phyloP scores from a whole-genome alignment of 2,329 filamentous ascomycete species.

The Neofusicoccum sp. region DNA sequence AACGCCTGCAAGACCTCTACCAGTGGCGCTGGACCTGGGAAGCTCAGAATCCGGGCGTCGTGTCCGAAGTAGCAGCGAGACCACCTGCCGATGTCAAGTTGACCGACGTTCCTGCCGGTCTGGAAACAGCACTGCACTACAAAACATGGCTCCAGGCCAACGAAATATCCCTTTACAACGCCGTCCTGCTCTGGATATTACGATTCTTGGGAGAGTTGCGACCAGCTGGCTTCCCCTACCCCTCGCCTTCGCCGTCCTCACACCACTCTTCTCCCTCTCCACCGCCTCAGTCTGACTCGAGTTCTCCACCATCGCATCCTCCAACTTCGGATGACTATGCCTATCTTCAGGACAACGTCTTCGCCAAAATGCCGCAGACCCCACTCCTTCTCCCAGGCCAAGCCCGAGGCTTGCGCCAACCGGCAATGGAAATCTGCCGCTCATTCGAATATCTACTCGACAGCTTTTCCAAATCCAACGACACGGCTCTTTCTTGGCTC shows the following conservation, averaged over 20 bases:
- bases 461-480: not conserved
- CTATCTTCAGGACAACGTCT: not conserved
- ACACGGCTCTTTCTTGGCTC: slow-evolving; percentile 20
- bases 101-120: not conserved
- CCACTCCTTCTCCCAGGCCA: slow-evolving; percentile 19
- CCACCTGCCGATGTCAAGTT: not conserved
- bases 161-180: slow-evolving; percentile 22
- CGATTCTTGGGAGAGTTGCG: slow-evolving; percentile 14
- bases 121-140: slow-evolving; percentile 18
- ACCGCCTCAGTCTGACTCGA: not conserved
- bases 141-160: slow-evolving; percentile 14
- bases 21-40: slow-evolving; percentile 22
- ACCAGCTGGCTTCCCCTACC: slow-evolving; percentile 2
- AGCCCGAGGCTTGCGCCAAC: slow-evolving; percentile 11
- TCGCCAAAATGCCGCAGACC: not conserved
- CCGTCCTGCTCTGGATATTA: slow-evolving; percentile 19
- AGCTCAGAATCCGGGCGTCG: slow-evolving; percentile 16
- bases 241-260: not conserved
- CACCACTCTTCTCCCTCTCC: not conserved
- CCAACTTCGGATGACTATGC: not conserved
- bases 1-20: slow-evolving; percentile 17
- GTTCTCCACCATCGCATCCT: not conserved
- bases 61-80: slow-evolving; percentile 12
- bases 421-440: slow-evolving; percentile 21
- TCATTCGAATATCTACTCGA: slow-evolving; percentile 20